Percentiles rank a stretch among this genome's conserved stretches.
phyloP scores from a whole-genome alignment of 352 stramenopile genomes.

The Detonula confervacea region DNA sequence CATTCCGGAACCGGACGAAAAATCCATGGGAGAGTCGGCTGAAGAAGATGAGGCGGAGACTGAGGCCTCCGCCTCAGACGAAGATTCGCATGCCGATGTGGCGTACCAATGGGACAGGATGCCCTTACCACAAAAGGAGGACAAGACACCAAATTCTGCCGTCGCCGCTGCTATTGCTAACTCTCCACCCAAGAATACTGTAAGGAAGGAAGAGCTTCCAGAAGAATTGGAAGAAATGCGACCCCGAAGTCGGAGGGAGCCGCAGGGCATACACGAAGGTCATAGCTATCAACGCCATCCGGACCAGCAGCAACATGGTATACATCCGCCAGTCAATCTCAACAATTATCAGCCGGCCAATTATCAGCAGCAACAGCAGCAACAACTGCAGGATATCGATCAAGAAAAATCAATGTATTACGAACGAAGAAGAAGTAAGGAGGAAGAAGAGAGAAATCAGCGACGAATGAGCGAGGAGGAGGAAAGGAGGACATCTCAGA shows the following conservation, averaged over 20 bases:
- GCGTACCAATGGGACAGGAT: slow-evolving; percentile 5
- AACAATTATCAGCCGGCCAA: not conserved
- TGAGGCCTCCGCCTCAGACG: not conserved
- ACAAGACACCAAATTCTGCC: no score
- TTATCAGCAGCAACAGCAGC: no score
- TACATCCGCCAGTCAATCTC: no score
- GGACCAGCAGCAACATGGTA: no score
- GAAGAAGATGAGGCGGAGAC: not conserved
- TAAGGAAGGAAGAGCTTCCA: no score
- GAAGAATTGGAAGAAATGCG: no score
- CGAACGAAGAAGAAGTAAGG: not conserved
- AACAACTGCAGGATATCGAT: not conserved
- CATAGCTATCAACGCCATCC: no score
- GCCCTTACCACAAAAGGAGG: no score
- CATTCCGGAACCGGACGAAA: not conserved
- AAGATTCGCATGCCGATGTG: not conserved
- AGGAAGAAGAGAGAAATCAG: not conserved
- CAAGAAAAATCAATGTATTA: not conserved
- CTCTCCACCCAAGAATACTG: no score
- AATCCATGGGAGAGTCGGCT: slow-evolving; percentile 3
- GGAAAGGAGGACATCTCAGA: not conserved
- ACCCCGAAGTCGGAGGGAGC: no score
- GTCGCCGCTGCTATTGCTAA: no score
- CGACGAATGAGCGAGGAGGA: not conserved
- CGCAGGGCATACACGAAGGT: no score